Base-by-base conservation (phyloP, 2,329 filamentous ascomycete genomes). In the Lachnellula cervina region DNA sequence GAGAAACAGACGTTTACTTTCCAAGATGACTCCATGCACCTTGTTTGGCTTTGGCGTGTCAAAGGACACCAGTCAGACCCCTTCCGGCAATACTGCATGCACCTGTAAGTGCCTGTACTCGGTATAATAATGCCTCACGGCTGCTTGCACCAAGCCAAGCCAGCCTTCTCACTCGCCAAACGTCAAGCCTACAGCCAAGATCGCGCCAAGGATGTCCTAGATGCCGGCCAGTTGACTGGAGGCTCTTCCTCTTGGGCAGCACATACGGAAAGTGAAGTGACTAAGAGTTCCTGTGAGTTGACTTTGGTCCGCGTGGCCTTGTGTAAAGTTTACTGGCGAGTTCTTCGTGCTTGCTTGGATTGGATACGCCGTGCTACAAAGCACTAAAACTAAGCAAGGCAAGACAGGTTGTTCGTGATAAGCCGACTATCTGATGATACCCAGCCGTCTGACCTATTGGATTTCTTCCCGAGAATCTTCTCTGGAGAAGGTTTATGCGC, bases 121-220 rank as follows among this genome's bases (percentile, higher is more conserved):
- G 28, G 21, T 13, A 19, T 43, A 50, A 42, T 50, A 38, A 50
- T 50, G 48, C 48, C 47, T 49, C 47, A 40, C 19, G 34, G 13
- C n/a, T 32, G 13, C 23, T 37, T 17, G 13, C 25, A 1, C 13
- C 46, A 9, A 49, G n/a, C 13, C 46, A 9, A 49, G n/a, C n/a
- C 46, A 58, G 52, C 56, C 52, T 58, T 51, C 40, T 58, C 34
- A 28, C 47, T 46, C 44, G n/a, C 14, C n/a, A 21, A 5, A 35
- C 28, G 46, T 49, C 48, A 37, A 37, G 17, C 48, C 17, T 17
- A 37, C 34, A 37, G 37, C 11, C 37, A 40, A 17, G 37, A 6
- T 40, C 8, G 28, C 9, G 8, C 16, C 38, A 49, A 17, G 48
- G 48, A 40, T 25, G 35, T 38, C 34, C 23, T 23, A 40, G 34